These are phyloP conservation scores for Macadamia tetraphylla DNA, from an alignment of 164 flowering plant genomes.

Conservation along the genomic window DNA sequence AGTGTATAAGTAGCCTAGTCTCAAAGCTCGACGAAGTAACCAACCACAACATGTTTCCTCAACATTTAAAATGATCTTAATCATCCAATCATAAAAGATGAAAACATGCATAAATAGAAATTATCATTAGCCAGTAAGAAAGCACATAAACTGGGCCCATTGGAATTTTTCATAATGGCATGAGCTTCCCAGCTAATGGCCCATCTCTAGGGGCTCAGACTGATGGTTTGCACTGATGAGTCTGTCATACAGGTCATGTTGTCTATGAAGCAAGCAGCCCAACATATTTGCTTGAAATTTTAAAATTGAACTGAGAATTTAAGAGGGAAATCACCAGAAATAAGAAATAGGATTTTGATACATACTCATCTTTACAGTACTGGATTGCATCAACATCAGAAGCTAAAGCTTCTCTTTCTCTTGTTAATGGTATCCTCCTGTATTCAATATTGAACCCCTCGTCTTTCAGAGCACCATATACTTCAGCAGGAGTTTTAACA, in stretches of 20 bases:
- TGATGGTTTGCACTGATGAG: no score
- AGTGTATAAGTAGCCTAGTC: no score
- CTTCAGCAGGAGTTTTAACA: constrained; percentile 89
- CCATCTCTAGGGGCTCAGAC: neutral
- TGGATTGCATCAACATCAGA: constrained; percentile 92
- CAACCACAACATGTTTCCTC: no score
- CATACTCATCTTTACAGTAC: constrained; percentile 33
- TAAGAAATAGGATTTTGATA: neutral
- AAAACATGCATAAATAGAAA: neutral
- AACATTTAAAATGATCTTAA: no score
- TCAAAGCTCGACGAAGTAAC: no score
- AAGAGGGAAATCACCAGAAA: neutral
- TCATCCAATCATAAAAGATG: no score
- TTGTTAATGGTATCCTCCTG: constrained; percentile 76
- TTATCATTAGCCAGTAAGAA: neutral
- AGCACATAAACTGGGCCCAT: neutral
- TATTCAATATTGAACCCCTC: constrained; percentile 66
- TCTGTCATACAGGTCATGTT: no score
- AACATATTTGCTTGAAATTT: neutral
- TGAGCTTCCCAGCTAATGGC: neutral
- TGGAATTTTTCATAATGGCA: neutral
- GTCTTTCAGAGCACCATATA: constrained; percentile 52
- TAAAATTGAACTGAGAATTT: neutral
- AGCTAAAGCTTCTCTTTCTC: constrained; percentile 87
- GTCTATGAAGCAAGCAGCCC: no score